Evolutionary conservation across 2,329 filamentous ascomycete species (phyloP).

Genomic region (Microdochium nivale): DNA sequence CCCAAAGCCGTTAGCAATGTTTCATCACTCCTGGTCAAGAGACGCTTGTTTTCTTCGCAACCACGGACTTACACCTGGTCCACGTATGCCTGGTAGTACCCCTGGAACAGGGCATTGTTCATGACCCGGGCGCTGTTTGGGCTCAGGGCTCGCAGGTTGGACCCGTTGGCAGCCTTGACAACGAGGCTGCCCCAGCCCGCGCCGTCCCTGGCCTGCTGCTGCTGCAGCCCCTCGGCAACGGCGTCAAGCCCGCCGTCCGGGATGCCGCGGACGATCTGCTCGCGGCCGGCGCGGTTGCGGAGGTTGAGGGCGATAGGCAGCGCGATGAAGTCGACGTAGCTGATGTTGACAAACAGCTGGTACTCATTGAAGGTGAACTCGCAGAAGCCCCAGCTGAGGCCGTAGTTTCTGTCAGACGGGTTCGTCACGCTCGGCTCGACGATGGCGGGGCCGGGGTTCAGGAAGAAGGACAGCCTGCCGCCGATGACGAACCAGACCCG

Average conservation of each 20-base stretch:
- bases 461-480: slow-evolving; percentile 52
- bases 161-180: slow-evolving; percentile 27
- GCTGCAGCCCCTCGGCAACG: slow-evolving; percentile 34
- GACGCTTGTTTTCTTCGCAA: background rate
- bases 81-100: slow-evolving; percentile 43
- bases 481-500: slow-evolving; percentile 64
- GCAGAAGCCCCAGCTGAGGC: slow-evolving; percentile 56
- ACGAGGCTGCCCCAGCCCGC: slow-evolving; percentile 44
- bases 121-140: slow-evolving; percentile 41
- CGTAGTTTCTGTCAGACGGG: slow-evolving; percentile 51
- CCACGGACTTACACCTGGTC: slow-evolving; percentile 25
- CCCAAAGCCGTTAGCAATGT: too few species aligned
- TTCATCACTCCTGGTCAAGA: too few species aligned
- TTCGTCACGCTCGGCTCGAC: slow-evolving; percentile 71
- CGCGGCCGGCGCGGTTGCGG: slow-evolving; percentile 32
- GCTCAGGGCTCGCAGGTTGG: slow-evolving; percentile 41
- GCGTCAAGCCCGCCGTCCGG: slow-evolving; percentile 33
- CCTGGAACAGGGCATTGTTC: slow-evolving; percentile 33
- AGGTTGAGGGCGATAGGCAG: slow-evolving; percentile 53
- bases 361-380: slow-evolving; percentile 58
- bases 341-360: slow-evolving; percentile 61
- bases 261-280: slow-evolving; percentile 40
- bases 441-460: slow-evolving; percentile 64
- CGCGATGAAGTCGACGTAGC: slow-evolving; percentile 67
- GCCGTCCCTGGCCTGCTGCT: slow-evolving; percentile 35